Conservation (phyloP, 108 stramenopile genomes). For the Cyclotella baltica region DNA sequence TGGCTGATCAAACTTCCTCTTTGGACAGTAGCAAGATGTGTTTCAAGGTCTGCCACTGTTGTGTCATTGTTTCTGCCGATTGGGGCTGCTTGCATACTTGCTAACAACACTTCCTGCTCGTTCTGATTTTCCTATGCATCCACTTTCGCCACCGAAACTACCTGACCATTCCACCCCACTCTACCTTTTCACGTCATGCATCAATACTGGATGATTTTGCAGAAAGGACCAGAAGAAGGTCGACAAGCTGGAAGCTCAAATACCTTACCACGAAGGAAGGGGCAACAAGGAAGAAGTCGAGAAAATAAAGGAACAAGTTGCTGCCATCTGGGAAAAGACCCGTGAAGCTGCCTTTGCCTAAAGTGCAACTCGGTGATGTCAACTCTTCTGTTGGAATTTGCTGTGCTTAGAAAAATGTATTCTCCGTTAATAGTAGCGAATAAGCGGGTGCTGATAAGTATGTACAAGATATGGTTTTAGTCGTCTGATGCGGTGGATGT, state of each 20-base stretch:
- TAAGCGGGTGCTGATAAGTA: too few species aligned
- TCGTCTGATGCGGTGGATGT: too few species aligned
- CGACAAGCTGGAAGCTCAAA: conserved; percentile 75
- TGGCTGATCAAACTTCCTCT: not conserved
- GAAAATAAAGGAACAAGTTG: conserved; percentile 81
- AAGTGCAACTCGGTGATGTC: not conserved
- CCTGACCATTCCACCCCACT: not conserved
- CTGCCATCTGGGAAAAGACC: conserved; percentile 74
- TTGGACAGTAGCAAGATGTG: not conserved
- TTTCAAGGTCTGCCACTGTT: not conserved
- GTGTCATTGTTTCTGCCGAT: too few species aligned
- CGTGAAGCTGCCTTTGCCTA: conserved; percentile 60
- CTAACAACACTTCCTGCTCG: not conserved
- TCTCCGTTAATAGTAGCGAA: too few species aligned
- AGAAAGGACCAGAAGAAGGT: conserved; percentile 92
- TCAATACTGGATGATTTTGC: too few species aligned
- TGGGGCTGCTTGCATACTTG: too few species aligned
- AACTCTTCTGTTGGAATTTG: too few species aligned
- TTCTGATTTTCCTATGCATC: not conserved
- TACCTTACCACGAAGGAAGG: conserved; percentile 87
- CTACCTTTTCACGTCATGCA: conserved; percentile 14
- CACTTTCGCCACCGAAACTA: not conserved
- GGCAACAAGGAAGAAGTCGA: conserved; percentile 83
- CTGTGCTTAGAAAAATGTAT: too few species aligned
- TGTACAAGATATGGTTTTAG: too few species aligned